Base-by-base conservation (phyloP, 345 rosid species). In the Chamaenerion angustifolium region DNA sequence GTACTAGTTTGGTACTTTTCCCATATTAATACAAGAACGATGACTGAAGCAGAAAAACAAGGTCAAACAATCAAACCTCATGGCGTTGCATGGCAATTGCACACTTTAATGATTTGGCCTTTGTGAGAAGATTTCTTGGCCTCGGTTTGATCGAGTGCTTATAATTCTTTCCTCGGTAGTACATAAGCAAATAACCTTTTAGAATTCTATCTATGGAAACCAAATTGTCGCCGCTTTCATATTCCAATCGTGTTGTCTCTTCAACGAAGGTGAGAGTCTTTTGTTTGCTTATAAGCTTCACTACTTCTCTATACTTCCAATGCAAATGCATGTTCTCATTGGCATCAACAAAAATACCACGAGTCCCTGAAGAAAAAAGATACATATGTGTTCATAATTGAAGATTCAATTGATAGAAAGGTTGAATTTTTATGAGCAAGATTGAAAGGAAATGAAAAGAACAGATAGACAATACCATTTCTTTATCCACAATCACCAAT, bases 281-380 rank as follows among this genome's bases (percentile, higher is more conserved):
- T 68, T 87, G 98, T 62, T 87, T 87, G 53, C 79, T 67, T 69
- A 92, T 83, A 56, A 92, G 85, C 73, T 92, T 92, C 81, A 87
- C 98, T 49, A 92, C 74, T 71, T 92, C 98, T 62, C 96, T 80
- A 69, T 87, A 80, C 74, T 92, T 92, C 98, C 98, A 92, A 53
- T 92, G 98, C 74, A 92, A 64, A 71, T 92, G 98, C 98, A 92
- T 92, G 67, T 92, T 92, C 72, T 92, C 98, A 64, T 87, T 80
- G 52, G 87, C 95, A 40, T 95, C 96, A 74, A 83, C 98, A 56
- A 92, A 92, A 54, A 92, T 89, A 53, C 98, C 98, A 61, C 98
- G 98, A 66, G 87, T 77, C 57, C 98, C 98, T 90, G 72, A 43
- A 55, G 44, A 31, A 31, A 31, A 31, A 31, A 31, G 5, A n/a